A percentile compares a stretch with the other conserved stretches of the same genome.
phyloP scores from a whole-genome alignment of 192 early-diverging fungal genomes.

The Linnemannia zychae region DNA sequence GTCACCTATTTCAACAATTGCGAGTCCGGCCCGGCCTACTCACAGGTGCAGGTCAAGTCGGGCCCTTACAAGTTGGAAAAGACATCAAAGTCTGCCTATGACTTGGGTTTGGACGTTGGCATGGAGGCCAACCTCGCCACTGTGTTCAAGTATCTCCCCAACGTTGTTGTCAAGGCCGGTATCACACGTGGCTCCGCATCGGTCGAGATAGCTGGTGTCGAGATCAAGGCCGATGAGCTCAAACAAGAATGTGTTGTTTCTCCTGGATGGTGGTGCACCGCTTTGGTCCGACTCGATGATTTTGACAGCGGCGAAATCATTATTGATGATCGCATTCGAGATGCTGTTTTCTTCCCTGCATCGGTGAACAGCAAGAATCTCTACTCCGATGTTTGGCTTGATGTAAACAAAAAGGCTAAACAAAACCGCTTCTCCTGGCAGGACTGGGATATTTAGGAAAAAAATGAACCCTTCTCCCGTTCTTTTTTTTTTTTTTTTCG shows the following conservation, averaged over 20 bases:
- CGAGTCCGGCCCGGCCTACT: not conserved
- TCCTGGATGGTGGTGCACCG: conserved; percentile 26
- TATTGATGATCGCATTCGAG: conserved; percentile 10
- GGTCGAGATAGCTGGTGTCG: conserved; percentile 15
- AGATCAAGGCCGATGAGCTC: conserved; percentile 8
- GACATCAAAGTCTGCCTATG: conserved; percentile 18
- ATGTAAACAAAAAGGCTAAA: not conserved
- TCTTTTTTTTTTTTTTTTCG: not conserved
- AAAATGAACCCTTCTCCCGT: not conserved
- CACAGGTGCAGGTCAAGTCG: conserved; percentile 20
- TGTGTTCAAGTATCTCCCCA: conserved; percentile 20
- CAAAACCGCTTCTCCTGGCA: not conserved
- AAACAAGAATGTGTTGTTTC: conserved; percentile 27
- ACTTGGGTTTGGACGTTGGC: conserved; percentile 20
- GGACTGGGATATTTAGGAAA: not conserved
- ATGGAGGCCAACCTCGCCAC: conserved; percentile 26
- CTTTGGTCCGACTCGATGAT: conserved; percentile 11
- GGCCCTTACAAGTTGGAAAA: conserved; percentile 25
- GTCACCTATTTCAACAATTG: conserved; percentile 21
- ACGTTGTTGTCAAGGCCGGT: conserved; percentile 15
- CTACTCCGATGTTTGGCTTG: conserved; percentile 17
- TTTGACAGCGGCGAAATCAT: conserved; percentile 12
- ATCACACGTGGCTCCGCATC: conserved; percentile 8
- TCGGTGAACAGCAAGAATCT: conserved; percentile 23
- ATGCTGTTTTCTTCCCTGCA: conserved; percentile 16